Evolutionary conservation across 192 early-diverging fungal species (phyloP).

Genomic region (Backusella morwellensis): DNA sequence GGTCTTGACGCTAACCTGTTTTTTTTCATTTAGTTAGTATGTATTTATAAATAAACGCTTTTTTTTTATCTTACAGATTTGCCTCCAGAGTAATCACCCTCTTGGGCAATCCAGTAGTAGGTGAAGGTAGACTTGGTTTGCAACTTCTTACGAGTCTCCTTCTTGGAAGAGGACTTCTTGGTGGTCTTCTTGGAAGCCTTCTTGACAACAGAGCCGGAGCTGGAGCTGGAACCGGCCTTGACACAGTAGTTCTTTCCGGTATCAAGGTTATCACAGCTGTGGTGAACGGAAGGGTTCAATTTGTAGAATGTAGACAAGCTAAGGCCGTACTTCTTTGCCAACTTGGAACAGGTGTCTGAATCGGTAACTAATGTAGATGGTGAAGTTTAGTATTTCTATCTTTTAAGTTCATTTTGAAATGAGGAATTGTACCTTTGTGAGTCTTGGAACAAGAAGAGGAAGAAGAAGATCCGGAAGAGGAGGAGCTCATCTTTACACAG

Average conservation of each 20-base stretch:
- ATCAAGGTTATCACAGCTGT: conserved; percentile 15
- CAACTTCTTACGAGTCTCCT: conserved; percentile 16
- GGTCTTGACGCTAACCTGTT: conserved; percentile 31
- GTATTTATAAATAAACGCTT: background rate
- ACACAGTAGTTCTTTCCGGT: conserved; percentile 8
- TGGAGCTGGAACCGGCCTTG: background rate
- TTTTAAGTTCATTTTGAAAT: background rate
- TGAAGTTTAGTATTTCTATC: background rate
- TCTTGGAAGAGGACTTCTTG: background rate
- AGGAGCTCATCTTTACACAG: conserved; percentile 19
- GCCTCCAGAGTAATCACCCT: conserved; percentile 27
- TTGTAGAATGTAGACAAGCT: background rate
- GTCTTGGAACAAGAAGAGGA: background rate
- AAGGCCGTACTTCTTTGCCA: background rate
- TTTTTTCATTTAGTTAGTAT: background rate
- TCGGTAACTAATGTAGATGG: background rate
- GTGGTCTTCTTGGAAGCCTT: background rate
- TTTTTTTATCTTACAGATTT: background rate
- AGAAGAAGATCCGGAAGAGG: background rate
- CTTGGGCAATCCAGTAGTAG: conserved; percentile 41
- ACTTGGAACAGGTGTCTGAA: background rate
- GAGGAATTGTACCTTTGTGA: background rate
- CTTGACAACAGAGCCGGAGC: background rate
- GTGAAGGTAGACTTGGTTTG: conserved; percentile 32
- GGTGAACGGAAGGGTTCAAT: background rate